phyloP scores from a whole-genome alignment of 306 rosid genomes.

The Quercus alba region DNA sequence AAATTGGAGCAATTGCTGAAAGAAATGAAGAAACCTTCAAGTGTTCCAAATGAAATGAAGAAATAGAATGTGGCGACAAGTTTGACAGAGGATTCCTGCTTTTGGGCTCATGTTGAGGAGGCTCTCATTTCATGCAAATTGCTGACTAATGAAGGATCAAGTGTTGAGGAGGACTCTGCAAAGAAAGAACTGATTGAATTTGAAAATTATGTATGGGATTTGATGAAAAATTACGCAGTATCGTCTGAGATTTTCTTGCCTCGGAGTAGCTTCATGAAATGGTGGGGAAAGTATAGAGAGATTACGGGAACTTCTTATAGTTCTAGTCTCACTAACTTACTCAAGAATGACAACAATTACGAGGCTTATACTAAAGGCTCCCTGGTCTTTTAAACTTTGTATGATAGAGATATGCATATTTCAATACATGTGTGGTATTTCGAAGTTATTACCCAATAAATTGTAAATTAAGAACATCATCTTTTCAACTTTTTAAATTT shows the following conservation, averaged over 20 bases:
- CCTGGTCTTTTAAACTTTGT: neutral
- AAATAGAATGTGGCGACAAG: conserved; percentile 21
- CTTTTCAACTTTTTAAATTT: neutral
- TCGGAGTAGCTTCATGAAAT: conserved; percentile 50
- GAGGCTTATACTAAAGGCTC: conserved; percentile 26
- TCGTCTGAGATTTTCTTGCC: conserved; percentile 63
- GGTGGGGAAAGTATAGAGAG: conserved; percentile 49
- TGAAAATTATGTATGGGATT: conserved; percentile 38
- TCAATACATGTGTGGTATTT: neutral
- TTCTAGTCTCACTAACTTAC: conserved; percentile 23
- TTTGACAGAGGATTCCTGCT: conserved; percentile 65
- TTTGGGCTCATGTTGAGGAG: conserved; percentile 74
- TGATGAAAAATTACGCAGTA: conserved; percentile 34
- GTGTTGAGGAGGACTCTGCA: conserved; percentile 5
- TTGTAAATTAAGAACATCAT: neutral
- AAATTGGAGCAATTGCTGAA: conserved; percentile 41
- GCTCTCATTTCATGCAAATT: conserved; percentile 30
- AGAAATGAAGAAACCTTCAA: neutral
- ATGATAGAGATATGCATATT: neutral
- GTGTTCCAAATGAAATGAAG: neutral
- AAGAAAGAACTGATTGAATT: conserved; percentile 19
- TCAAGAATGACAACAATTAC: conserved; percentile 13
- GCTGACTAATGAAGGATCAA: neutral
- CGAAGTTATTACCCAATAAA: neutral
- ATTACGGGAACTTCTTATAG: neutral